Percentiles rank a stretch among this genome's conserved stretches.
Evolutionary conservation across 208 protist genomes (phyloP).

Genomic region (Trypanosomatidae sp.): DNA sequence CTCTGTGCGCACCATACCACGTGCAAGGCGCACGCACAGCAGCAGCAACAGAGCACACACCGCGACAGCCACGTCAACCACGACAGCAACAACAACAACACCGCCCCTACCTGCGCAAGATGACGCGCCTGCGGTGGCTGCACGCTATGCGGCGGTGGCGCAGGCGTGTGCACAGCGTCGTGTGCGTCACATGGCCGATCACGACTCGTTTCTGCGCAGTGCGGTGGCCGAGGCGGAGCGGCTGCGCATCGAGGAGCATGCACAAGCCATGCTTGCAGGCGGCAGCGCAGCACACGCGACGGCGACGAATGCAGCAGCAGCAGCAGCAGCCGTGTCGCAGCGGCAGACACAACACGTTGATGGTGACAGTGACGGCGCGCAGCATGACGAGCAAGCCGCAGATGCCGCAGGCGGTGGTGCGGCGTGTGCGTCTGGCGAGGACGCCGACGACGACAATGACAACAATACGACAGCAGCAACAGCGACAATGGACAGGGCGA

Average conservation of each 20-base stretch:
- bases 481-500: background rate
- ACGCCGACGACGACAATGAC: too few species aligned
- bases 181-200: constrained; percentile 15
- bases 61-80: background rate
- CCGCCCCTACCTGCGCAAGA: background rate
- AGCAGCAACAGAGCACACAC: too few species aligned
- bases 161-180: constrained; percentile 1
- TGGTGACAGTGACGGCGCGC: too few species aligned
- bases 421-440: too few species aligned
- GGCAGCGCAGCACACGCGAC: background rate
- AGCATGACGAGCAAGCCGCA: too few species aligned
- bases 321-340: background rate
- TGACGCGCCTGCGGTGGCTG: background rate
- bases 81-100: background rate
- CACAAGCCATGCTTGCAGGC: background rate
- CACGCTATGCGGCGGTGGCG: background rate
- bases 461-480: background rate
- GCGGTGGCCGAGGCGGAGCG: constrained; percentile 15
- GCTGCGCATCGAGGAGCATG: background rate
- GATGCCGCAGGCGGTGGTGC: too few species aligned
- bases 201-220: constrained; percentile 13
- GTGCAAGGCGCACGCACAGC: background rate
- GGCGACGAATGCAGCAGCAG: background rate
- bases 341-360: background rate
- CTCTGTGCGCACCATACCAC: constrained; percentile 5